Evolutionary conservation across 2,329 filamentous ascomycete genomes (phyloP).

Genomic region (Myriosclerotinia scirpicola): DNA sequence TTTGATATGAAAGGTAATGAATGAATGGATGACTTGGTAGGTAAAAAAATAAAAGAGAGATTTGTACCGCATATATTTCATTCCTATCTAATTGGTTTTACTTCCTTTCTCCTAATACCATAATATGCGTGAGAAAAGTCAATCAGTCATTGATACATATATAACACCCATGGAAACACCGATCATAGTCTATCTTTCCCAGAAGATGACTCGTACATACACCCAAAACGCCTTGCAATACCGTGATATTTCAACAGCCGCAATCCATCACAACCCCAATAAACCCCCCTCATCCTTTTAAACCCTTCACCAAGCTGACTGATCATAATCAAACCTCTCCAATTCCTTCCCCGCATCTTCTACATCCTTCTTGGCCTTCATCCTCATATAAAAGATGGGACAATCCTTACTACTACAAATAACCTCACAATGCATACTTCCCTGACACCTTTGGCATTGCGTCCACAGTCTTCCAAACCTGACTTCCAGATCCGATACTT

Average conservation of each 20-base stretch:
- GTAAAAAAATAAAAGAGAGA: no score
- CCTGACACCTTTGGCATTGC: conserved; percentile 96
- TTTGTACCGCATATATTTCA: background rate
- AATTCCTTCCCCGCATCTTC: conserved; percentile 93
- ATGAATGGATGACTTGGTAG: no score
- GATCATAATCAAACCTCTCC: conserved; percentile 83
- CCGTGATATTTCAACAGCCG: background rate
- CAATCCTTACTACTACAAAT: conserved; percentile 97
- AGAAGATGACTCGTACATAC: background rate
- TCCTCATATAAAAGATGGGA: conserved; percentile 99
- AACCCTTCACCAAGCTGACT: conserved; percentile 53
- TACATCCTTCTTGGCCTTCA: conserved; percentile 99
- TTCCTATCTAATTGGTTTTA: background rate
- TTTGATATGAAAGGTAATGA: no score
- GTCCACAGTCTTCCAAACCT: conserved; percentile 94
- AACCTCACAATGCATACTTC: conserved; percentile 96
- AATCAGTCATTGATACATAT: background rate
- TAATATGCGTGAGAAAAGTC: background rate
- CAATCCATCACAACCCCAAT: background rate
- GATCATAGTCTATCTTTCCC: no score
- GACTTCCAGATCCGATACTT: conserved; percentile 89
- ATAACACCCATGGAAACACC: background rate
- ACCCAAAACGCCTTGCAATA: conserved; percentile 4
- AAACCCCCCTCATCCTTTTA: no score
- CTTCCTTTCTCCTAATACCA: background rate